Evolutionary conservation across 306 rosid genomes (phyloP).

Genomic region (Hippophae gyantsensis): DNA sequence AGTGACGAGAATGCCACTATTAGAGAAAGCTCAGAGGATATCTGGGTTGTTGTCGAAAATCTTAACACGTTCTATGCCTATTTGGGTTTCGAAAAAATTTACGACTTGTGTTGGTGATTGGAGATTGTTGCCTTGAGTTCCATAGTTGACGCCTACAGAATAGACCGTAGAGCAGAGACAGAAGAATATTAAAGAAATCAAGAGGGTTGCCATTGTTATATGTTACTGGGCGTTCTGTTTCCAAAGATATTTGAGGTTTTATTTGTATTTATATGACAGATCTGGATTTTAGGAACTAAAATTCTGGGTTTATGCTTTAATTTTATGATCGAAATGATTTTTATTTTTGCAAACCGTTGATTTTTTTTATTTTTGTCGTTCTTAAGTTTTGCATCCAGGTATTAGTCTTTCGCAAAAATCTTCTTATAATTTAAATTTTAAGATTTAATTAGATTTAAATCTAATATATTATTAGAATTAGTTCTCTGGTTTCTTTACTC

Average conservation of each 20-base stretch:
- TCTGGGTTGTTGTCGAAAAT: constrained; percentile 70
- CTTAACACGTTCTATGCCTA: constrained; percentile 59
- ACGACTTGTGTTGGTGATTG: constrained; percentile 54
- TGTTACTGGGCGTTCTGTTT: background rate
- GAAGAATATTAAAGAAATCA: constrained; percentile 26
- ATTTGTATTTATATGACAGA: background rate
- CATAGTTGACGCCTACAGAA: constrained; percentile 81
- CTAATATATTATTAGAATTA: too few relatives aligned
- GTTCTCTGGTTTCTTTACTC: too few relatives aligned
- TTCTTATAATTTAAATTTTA: too few relatives aligned
- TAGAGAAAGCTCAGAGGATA: constrained; percentile 69
- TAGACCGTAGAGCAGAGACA: constrained; percentile 26
- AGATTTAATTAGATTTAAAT: too few relatives aligned
- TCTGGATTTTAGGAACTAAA: too few relatives aligned
- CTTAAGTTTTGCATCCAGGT: too few relatives aligned
- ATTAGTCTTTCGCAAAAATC: too few relatives aligned
- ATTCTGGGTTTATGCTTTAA: too few relatives aligned
- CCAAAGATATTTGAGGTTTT: background rate
- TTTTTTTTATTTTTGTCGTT: too few relatives aligned
- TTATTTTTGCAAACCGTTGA: too few relatives aligned
- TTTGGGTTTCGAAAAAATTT: constrained; percentile 48
- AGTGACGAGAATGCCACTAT: constrained; percentile 52
- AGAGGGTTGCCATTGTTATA: constrained; percentile 1
- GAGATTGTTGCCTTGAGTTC: constrained; percentile 70
- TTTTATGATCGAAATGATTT: too few relatives aligned